Evolutionary conservation across 345 rosid species (phyloP).

Genomic region (Hibiscus trionum): DNA sequence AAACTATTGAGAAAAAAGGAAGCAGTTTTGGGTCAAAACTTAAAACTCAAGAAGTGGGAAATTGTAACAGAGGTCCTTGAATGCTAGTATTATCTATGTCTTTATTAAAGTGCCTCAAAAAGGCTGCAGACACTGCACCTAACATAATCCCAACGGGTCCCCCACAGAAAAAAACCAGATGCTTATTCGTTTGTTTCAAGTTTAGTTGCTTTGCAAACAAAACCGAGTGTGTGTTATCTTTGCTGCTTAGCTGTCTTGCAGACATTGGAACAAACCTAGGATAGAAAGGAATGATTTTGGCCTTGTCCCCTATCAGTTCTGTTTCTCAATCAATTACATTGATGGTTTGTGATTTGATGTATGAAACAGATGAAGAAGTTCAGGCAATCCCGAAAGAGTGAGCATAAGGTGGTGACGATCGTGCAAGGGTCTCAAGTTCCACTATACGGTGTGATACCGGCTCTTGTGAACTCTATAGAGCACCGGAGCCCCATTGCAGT

Average conservation of each 20-base stretch:
- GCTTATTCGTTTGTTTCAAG: not conserved
- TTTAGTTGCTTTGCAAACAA: not conserved
- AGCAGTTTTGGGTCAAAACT: not conserved
- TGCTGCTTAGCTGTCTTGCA: conserved; percentile 1
- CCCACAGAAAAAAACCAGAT: not conserved
- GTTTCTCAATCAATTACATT: not conserved
- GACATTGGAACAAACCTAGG: not conserved
- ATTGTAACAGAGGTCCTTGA: not conserved
- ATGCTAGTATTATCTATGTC: conserved; percentile 6
- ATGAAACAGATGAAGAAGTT: conserved; percentile 66
- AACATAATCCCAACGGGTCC: conserved; percentile 1
- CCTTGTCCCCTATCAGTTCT: not conserved
- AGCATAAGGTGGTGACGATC: conserved; percentile 31
- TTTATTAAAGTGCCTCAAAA: conserved; percentile 15
- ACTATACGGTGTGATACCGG: conserved; percentile 65
- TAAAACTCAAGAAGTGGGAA: conserved; percentile 9
- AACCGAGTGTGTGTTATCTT: not conserved
- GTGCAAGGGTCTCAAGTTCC: conserved; percentile 76
- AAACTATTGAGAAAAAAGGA: not conserved
- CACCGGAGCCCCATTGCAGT: conserved; percentile 35
- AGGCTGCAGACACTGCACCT: conserved; percentile 16
- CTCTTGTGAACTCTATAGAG: conserved; percentile 24
- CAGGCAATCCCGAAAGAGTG: conserved; percentile 50
- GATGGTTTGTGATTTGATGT: not conserved
- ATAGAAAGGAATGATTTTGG: not conserved